phyloP scores from a whole-genome alignment of 2,329 filamentous ascomycete species.

The Sclerotinia trifoliorum region DNA sequence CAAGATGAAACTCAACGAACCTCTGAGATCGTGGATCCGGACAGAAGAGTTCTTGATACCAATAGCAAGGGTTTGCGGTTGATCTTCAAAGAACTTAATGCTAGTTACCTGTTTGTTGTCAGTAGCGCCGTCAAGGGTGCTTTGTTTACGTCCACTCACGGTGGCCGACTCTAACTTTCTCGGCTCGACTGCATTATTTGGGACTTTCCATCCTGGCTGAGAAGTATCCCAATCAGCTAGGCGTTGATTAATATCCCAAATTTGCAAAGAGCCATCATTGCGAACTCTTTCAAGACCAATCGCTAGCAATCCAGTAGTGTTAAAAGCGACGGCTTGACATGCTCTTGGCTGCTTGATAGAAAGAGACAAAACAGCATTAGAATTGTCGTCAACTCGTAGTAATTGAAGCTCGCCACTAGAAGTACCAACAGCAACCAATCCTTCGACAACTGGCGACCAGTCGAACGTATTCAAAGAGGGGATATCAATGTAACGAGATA shows the following conservation, averaged over 20 bases:
- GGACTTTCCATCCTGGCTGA: constrained; percentile 46
- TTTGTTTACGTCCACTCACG: constrained; percentile 15
- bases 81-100: constrained; percentile 77
- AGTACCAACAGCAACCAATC: constrained; percentile 73
- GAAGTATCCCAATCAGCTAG: constrained; percentile 51
- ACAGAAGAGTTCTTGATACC: constrained; percentile 75
- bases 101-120: constrained; percentile 74
- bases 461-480: constrained; percentile 64
- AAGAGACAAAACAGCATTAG: constrained; percentile 63
- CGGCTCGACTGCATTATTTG: constrained; percentile 46
- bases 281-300: constrained; percentile 78
- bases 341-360: constrained; percentile 72
- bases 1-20: constrained; percentile 45
- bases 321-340: constrained; percentile 81
- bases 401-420: constrained; percentile 73
- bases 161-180: constrained; percentile 52
- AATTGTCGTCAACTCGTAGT: constrained; percentile 68
- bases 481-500: constrained; percentile 61
- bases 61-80: constrained; percentile 71
- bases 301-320: constrained; percentile 67
- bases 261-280: constrained; percentile 78
- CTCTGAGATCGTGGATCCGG: constrained; percentile 75
- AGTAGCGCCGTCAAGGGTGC: constrained; percentile 9
- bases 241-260: constrained; percentile 71
- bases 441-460: constrained; percentile 61